Evolutionary conservation across 2,329 filamentous ascomycete species (phyloP).

Genomic region (Penicillium digitatum): DNA sequence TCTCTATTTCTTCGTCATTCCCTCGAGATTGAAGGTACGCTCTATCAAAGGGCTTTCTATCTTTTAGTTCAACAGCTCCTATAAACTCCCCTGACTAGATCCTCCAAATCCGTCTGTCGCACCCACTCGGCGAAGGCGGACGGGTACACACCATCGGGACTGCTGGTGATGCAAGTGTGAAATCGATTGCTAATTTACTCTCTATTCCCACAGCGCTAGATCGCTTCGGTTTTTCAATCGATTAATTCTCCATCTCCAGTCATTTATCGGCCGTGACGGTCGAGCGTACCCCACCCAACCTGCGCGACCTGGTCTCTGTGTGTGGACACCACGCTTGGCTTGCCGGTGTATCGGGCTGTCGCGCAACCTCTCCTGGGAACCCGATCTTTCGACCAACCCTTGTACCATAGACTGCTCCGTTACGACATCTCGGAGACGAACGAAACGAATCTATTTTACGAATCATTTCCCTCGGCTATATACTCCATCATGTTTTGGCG

Average conservation of each 20-base stretch:
- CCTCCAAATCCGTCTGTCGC: constrained; percentile 1
- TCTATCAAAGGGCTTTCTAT: neutral
- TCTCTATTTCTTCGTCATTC: constrained; percentile 30
- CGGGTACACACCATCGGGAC: constrained; percentile 19
- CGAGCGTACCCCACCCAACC: constrained; percentile 9
- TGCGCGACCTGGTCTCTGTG: constrained; percentile 17
- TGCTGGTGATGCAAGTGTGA: constrained; percentile 19
- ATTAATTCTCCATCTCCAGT: neutral
- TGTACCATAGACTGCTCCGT: constrained; percentile 30
- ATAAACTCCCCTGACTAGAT: neutral
- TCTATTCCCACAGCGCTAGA: constrained; percentile 18
- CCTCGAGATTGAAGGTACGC: constrained; percentile 34
- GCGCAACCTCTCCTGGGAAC: constrained; percentile 16
- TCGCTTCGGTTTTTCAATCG: constrained; percentile 15
- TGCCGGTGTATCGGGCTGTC: constrained; percentile 18
- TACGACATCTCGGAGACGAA: constrained; percentile 27
- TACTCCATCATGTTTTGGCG: constrained; percentile 93
- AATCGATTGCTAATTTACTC: constrained; percentile 16
- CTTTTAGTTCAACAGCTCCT: neutral
- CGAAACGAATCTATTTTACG: constrained; percentile 33
- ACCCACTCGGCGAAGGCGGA: constrained; percentile 10
- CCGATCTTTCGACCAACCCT: constrained; percentile 11
- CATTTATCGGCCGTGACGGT: constrained; percentile 1
- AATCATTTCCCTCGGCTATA: constrained; percentile 33
- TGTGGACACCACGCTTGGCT: constrained; percentile 17